Conservation (phyloP, 73 alveolate genomes). For the Stentor coeruleus region DNA sequence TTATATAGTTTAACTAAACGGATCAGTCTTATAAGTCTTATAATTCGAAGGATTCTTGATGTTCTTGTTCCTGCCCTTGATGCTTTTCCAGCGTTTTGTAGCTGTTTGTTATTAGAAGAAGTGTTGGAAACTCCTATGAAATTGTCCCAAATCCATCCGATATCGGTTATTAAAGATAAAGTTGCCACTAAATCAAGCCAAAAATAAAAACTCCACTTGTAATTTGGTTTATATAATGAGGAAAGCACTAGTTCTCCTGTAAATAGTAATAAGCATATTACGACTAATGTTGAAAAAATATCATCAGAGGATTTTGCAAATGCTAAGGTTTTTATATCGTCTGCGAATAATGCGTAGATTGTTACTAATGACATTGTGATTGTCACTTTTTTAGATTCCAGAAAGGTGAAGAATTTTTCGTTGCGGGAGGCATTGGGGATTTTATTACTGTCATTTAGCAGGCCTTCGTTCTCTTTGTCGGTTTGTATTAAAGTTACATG, state of each 20-base stretch:
- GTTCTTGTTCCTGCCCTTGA: conserved; percentile 71
- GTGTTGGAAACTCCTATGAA: conserved; percentile 30
- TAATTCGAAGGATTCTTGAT: conserved; percentile 65
- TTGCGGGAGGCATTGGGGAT: conserved; percentile 14
- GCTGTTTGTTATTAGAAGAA: conserved; percentile 29
- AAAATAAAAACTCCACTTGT: conserved; percentile 52
- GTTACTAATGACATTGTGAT: conserved; percentile 64
- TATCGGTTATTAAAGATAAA: conserved; percentile 63
- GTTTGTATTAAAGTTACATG: background rate
- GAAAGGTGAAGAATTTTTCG: background rate
- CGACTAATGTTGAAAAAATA: conserved; percentile 26
- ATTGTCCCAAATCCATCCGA: conserved; percentile 51
- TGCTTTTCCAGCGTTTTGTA: conserved; percentile 55
- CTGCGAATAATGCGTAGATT: conserved; percentile 79
- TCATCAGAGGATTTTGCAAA: conserved; percentile 59
- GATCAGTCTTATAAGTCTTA: conserved; percentile 67
- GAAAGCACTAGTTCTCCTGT: conserved; percentile 31
- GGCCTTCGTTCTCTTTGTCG: background rate
- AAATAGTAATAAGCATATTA: conserved; percentile 7
- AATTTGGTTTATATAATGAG: background rate
- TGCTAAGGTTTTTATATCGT: conserved; percentile 68
- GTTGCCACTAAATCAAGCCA: conserved; percentile 72
- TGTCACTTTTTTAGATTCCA: conserved; percentile 16
- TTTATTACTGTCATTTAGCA: background rate
- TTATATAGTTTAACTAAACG: conserved; percentile 75